Conservation (phyloP, 2,329 filamentous ascomycete species). For the Hypoxylon sp. region DNA sequence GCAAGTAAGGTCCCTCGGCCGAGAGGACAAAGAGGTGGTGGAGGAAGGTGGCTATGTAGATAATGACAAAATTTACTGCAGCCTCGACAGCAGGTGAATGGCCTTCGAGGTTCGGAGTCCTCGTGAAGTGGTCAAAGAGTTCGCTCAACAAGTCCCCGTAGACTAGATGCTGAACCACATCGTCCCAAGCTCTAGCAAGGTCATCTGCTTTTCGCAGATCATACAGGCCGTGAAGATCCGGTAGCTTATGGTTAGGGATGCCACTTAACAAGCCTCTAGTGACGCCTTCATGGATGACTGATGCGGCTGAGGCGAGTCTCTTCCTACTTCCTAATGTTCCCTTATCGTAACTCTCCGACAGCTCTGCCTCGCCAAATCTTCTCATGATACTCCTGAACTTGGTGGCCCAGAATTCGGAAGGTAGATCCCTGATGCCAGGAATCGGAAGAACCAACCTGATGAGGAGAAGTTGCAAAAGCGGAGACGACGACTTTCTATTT, state of each 20-base stretch:
- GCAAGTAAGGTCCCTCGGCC: conserved; percentile 79
- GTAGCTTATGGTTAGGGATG: conserved; percentile 53
- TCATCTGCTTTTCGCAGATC: conserved; percentile 70
- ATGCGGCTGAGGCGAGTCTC: conserved; percentile 78
- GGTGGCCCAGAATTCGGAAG: conserved; percentile 73
- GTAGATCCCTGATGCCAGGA: conserved; percentile 74
- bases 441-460: conserved; percentile 73
- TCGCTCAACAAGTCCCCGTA: conserved; percentile 76
- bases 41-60: conserved; percentile 77
- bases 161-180: conserved; percentile 73
- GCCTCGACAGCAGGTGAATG: conserved; percentile 73
- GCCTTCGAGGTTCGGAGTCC: conserved; percentile 72
- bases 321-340: conserved; percentile 79
- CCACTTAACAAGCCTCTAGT: conserved; percentile 76
- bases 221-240: conserved; percentile 59
- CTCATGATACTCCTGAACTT: conserved; percentile 70
- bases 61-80: conserved; percentile 67
- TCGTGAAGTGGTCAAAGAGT: conserved; percentile 70
- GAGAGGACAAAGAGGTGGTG: conserved; percentile 80
- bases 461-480: conserved; percentile 76
- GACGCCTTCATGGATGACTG: conserved; percentile 76
- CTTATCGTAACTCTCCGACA: conserved; percentile 87
- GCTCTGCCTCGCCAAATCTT: conserved; percentile 73
- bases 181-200: conserved; percentile 73
- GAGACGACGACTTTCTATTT: conserved; percentile 63